phyloP scores from a whole-genome alignment of 2,329 filamentous ascomycete genomes.

The Coleophoma crateriformis region DNA sequence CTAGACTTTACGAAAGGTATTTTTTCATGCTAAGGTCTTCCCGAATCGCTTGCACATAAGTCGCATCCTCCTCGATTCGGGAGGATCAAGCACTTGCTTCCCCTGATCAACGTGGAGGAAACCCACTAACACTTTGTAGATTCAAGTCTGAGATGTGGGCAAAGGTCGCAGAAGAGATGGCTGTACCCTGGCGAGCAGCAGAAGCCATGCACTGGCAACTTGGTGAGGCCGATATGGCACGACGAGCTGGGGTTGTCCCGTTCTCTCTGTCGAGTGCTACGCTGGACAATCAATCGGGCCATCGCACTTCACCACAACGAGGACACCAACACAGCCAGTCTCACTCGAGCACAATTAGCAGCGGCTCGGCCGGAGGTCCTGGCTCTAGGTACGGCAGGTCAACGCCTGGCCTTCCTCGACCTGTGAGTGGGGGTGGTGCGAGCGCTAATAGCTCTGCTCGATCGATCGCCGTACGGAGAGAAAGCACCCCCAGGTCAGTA shows the following conservation, averaged over 20 bases:
- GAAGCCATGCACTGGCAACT: constrained; percentile 99
- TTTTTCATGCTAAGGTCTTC: constrained; percentile 8
- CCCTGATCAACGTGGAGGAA: no score
- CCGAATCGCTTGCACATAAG: not conserved
- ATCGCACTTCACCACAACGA: constrained; percentile 19
- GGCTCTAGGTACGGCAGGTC: constrained; percentile 18
- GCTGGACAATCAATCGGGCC: constrained; percentile 30
- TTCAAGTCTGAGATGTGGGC: constrained; percentile 99
- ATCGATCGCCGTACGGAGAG: constrained; percentile 24
- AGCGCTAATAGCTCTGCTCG: constrained; percentile 12
- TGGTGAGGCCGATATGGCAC: constrained; percentile 89
- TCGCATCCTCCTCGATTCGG: no score
- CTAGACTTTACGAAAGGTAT: constrained; percentile 91
- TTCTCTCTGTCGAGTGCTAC: constrained; percentile 65
- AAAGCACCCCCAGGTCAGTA: constrained; percentile 26
- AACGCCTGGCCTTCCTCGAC: constrained; percentile 11
- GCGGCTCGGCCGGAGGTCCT: constrained; percentile 5
- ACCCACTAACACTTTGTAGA: constrained; percentile 38
- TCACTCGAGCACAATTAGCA: constrained; percentile 15
- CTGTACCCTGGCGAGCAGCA: constrained; percentile 87
- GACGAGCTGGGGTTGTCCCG: constrained; percentile 81
- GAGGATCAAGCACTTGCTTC: not conserved
- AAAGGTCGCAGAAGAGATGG: constrained; percentile 91
- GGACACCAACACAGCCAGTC: constrained; percentile 28
- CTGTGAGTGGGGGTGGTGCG: constrained; percentile 4